These are phyloP conservation scores for Triticum monococcum DNA, from an alignment of 176 grass and related monocot species.

Conservation along the genomic window DNA sequence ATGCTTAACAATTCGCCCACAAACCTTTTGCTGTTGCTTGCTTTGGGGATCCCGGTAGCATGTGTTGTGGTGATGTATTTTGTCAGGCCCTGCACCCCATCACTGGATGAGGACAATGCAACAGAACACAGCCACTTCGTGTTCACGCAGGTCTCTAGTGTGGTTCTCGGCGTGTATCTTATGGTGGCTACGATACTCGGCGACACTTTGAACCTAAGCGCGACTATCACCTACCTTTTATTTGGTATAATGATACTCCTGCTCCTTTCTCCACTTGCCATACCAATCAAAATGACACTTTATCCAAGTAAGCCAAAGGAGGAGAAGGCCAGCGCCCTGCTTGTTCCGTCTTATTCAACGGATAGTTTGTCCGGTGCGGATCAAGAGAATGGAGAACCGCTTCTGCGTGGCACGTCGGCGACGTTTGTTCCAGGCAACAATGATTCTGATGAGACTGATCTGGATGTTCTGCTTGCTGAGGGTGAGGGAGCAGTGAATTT, in stretches of 20 bases:
- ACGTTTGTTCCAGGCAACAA: slow-evolving; percentile 24
- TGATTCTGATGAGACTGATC: slow-evolving; percentile 59
- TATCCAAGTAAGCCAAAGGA: slow-evolving; percentile 58
- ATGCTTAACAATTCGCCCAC: slow-evolving; percentile 72
- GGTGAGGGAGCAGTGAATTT: slow-evolving; percentile 80
- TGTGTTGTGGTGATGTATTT: slow-evolving; percentile 86
- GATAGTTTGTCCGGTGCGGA: slow-evolving; percentile 44
- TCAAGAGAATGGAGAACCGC: slow-evolving; percentile 59
- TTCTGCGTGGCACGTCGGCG: slow-evolving; percentile 38
- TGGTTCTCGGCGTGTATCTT: slow-evolving; percentile 77
- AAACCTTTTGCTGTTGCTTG: slow-evolving; percentile 69
- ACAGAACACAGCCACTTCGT: slow-evolving; percentile 76
- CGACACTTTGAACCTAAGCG: slow-evolving; percentile 53
- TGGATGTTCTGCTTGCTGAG: slow-evolving; percentile 80
- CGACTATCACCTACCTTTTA: slow-evolving; percentile 48
- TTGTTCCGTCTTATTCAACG: slow-evolving; percentile 54
- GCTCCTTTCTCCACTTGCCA: slow-evolving; percentile 82
- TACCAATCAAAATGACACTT: slow-evolving; percentile 93
- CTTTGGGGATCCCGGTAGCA: slow-evolving; percentile 64
- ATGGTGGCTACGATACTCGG: slow-evolving; percentile 66
- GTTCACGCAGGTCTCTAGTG: slow-evolving; percentile 79
- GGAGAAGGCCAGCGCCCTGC: slow-evolving; percentile 27
- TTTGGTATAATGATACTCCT: slow-evolving; percentile 88
- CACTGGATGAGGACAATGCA: slow-evolving; percentile 73
- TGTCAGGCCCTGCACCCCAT: slow-evolving; percentile 77